phyloP scores from a whole-genome alignment of 2,329 filamentous ascomycete genomes.

The Ceratocystis harringtonii region DNA sequence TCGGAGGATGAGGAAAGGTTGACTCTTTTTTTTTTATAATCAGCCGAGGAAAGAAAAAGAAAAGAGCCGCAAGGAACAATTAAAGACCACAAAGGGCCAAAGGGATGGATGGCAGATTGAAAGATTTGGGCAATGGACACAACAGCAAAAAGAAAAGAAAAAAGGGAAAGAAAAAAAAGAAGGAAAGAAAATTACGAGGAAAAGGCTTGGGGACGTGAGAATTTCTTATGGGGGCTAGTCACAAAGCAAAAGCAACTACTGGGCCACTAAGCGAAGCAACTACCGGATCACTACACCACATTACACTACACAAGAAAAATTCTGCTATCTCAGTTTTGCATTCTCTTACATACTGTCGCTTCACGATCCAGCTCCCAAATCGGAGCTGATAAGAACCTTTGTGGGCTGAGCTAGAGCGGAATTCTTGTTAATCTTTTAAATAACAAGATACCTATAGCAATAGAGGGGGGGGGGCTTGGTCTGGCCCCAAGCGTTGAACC shows the following conservation, averaged over 20 bases:
- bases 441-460: background rate
- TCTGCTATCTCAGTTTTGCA: background rate
- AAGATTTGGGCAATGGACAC: conserved; percentile 11
- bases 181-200: background rate
- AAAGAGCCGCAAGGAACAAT: conserved; percentile 17
- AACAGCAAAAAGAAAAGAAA: conserved; percentile 1
- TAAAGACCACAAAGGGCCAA: conserved; percentile 11
- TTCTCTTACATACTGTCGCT: background rate
- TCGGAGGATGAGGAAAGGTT: conserved; percentile 13
- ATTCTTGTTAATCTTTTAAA: conserved; percentile 2
- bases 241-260: background rate
- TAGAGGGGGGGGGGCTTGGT: background rate
- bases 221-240: background rate
- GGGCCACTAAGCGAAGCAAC: background rate
- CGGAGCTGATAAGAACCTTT: conserved; percentile 1
- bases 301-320: background rate
- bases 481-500: background rate
- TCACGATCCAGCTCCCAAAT: background rate
- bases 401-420: background rate
- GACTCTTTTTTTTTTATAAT: conserved; percentile 4
- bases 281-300: background rate
- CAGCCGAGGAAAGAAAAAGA: conserved; percentile 17
- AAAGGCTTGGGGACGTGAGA: conserved; percentile 4
- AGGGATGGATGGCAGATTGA: conserved; percentile 4
- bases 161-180: conserved; percentile 11